phyloP scores from a whole-genome alignment of 208 protist species.

The Leishmania amazonensis region DNA sequence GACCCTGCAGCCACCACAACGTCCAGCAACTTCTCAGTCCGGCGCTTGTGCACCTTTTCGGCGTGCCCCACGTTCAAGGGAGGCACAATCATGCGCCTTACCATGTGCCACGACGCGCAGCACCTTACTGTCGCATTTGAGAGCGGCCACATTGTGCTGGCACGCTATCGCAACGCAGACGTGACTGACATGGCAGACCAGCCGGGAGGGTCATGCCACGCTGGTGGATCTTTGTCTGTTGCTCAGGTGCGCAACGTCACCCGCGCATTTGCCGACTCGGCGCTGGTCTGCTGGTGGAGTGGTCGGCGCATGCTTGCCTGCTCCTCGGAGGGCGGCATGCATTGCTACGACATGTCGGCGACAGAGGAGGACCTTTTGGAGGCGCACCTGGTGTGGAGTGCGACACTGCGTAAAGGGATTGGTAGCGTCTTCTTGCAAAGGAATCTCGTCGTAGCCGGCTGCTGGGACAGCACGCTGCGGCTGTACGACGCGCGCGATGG shows the following conservation, averaged over 20 bases:
- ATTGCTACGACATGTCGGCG: constrained; percentile 51
- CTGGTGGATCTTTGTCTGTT: background rate
- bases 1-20: constrained; percentile 4
- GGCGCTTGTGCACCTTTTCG: constrained; percentile 40
- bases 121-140: constrained; percentile 66
- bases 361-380: constrained; percentile 13
- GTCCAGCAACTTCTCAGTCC: constrained; percentile 22
- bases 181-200: background rate
- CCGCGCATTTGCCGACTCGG: constrained; percentile 75
- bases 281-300: constrained; percentile 65
- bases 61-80: constrained; percentile 54
- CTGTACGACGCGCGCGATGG: constrained; percentile 60
- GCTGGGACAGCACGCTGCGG: constrained; percentile 80
- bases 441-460: constrained; percentile 57
- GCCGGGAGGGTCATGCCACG: background rate
- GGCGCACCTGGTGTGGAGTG: constrained; percentile 50
- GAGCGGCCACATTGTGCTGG: constrained; percentile 74
- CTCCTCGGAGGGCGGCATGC: constrained; percentile 69
- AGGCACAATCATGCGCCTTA: constrained; percentile 78
- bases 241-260: constrained; percentile 37
- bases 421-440: constrained; percentile 57
- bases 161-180: constrained; percentile 3
- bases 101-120: constrained; percentile 40
- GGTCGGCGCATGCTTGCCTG: constrained; percentile 43
- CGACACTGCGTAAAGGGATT: constrained; percentile 56